These are phyloP conservation scores for Arxiozyma heterogenica DNA, from an alignment of 1,139 yeast genomes.

Conservation along the genomic window DNA sequence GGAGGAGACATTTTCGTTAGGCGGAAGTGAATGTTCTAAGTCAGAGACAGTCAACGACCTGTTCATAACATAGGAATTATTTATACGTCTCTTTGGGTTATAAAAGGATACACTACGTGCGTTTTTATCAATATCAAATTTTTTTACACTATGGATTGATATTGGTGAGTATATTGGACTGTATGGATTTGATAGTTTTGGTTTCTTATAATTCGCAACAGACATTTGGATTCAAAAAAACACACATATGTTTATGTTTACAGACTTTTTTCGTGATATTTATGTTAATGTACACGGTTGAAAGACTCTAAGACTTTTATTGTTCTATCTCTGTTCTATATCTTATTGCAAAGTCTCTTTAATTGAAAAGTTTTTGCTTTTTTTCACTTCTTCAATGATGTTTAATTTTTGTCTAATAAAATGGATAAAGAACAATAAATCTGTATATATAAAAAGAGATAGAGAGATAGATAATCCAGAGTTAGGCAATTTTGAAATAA, in stretches of 20 bases:
- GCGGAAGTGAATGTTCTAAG: neutral
- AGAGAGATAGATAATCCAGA: neutral
- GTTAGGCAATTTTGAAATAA: no score
- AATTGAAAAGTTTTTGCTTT: neutral
- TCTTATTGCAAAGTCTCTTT: neutral
- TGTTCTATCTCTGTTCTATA: neutral
- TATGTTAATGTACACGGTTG: neutral
- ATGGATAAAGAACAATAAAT: neutral
- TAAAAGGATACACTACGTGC: slow-evolving; percentile 9
- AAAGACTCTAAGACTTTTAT: neutral
- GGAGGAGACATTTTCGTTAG: neutral
- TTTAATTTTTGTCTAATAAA: neutral
- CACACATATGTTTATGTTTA: no score
- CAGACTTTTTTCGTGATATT: neutral
- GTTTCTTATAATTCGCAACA: slow-evolving; percentile 11
- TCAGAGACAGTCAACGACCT: neutral
- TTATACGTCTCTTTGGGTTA: slow-evolving; percentile 14
- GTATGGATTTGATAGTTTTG: slow-evolving; percentile 11
- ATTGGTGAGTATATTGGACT: slow-evolving; percentile 14
- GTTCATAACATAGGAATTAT: slow-evolving; percentile 1
- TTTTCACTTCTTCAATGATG: neutral
- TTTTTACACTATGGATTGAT: slow-evolving; percentile 12
- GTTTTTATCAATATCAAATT: slow-evolving; percentile 3
- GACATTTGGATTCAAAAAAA: slow-evolving; percentile 8
- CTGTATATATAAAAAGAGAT: neutral